Base-by-base conservation (phyloP, 2,329 filamentous ascomycete genomes). In the Xylariomycetidae sp. region DNA sequence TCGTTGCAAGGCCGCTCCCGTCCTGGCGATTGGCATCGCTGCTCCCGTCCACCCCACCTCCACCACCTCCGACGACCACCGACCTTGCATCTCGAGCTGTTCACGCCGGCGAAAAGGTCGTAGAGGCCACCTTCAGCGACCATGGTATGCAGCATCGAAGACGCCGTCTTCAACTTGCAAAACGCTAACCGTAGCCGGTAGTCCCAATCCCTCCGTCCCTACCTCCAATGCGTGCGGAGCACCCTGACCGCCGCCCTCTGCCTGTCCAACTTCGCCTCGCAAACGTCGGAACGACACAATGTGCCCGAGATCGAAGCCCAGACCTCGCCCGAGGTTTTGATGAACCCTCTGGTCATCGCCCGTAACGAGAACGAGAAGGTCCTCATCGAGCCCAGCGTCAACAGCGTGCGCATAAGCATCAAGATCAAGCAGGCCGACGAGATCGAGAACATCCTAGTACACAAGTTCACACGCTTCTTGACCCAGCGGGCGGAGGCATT, bases 341-440 rank as follows among this genome's bases (percentile, higher is more conserved):
- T 98, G 40, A 94, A 92, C 54, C 89, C 90, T 13, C 69, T 98
- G 44, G 88, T 83, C 18, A 79, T 98, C 49, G 84, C 90, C 43
- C 81, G 92, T 45, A 98, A 98, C 64, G 89, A 96, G 65, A 94
- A 95, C 60, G 92, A 98, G 74, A 82, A 85, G 51, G 90, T 98
- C 48, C 71, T 95, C 41, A 94, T 96, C 58, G 90, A 96, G 68
- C 89, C 92, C 34, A 92, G 85, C 61, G 83, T 96, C 67, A 98
- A 98, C 74, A 93, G 85, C 49, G 85, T 98, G 49, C 83, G 92
- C 50, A 85, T 98, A 56, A 95, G 87, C 74, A 94, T 98, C 68
- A 87, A 90, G 72, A 95, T 98, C 64, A 98, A 98, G 70, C 92
- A 98, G 71, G 92, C 92, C 42, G 92, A 98, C 62, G 92, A 98